Evolutionary conservation across 140 eudicot genomes (phyloP).

Genomic region (Bidens hawaiensis): DNA sequence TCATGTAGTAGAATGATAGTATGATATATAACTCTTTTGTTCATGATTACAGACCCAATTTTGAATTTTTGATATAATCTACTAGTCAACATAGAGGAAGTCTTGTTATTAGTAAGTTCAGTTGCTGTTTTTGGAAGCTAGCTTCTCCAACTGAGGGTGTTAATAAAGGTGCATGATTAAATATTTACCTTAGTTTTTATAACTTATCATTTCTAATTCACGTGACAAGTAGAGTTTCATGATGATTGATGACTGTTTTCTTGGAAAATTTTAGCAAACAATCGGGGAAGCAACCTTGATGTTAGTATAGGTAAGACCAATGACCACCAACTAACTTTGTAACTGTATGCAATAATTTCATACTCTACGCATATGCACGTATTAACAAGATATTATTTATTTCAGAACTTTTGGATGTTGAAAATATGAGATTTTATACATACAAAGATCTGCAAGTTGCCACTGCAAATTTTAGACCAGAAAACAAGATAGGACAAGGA

Average conservation of each 20-base stretch:
- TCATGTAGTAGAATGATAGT: neutral
- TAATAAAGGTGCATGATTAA: constrained; percentile 20
- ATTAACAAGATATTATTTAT: constrained; percentile 10
- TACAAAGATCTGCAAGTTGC: constrained; percentile 67
- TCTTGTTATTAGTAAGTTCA: constrained; percentile 17
- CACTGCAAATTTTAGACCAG: constrained; percentile 46
- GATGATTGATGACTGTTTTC: constrained; percentile 6
- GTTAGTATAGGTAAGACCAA: constrained; percentile 23
- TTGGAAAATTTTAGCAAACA: constrained; percentile 19
- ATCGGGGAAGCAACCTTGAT: constrained; percentile 17
- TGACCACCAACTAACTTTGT: constrained; percentile 2
- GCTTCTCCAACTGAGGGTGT: constrained; percentile 5
- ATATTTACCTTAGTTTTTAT: neutral
- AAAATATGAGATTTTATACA: constrained; percentile 48
- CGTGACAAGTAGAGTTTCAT: neutral
- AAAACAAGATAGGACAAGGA: constrained; percentile 75
- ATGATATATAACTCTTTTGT: neutral
- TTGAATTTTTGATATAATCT: constrained; percentile 5
- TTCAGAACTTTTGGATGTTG: constrained; percentile 59
- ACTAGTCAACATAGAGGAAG: constrained; percentile 9
- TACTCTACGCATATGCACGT: neutral
- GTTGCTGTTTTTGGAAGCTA: constrained; percentile 28
- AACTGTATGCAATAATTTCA: neutral
- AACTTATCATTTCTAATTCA: too few species aligned
- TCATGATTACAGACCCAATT: neutral